Base-by-base conservation (phyloP, 306 rosid species). In the Styphnolobium japonicum region DNA sequence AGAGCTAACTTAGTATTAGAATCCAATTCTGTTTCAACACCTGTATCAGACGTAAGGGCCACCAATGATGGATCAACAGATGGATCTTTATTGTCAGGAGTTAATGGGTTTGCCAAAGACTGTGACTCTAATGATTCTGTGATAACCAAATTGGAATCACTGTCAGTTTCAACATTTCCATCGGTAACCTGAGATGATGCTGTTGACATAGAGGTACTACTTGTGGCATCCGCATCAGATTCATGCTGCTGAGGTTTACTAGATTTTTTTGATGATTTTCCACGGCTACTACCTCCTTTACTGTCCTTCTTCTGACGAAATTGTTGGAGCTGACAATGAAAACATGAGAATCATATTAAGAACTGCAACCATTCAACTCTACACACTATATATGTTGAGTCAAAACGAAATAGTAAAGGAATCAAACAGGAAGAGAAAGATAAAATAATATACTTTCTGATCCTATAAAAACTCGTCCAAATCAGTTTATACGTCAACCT, bases 291-390 rank as follows among this genome's bases (percentile, higher is more conserved):
- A 86, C 93, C 86, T 80, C 99, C 89, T 81, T 90, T 88, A 58
- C 16, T 52, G 42, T 92, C 98, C 90, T 91, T 95, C 86, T 93
- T 95, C 88, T 95, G 95, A 14, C 97, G 98, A 84, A 23, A 95
- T 80, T 93, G 97, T 78, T 91, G 94, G 72, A 95, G 97, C 98
- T 95, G 93, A 71, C 60, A 66, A 82, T 7, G 57, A 81, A 27
- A 53, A 63, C 64, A 80, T 19, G 42, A 72, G 55, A 37, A 73
- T 10, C 43, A 58, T 25, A 75, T 79, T 55, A 85, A 77, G 31
- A 76, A 83, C 70, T 31, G 48, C 19, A 58, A 68, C 60, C 85
- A 21, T 48, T 82, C 46, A 76, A 71, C 22, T 60, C 31, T 42
- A 60, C 58, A 10, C 52, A 48, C 52, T 16, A 36, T 33, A 55